These are phyloP conservation scores for Penicillium ochrochloron DNA, from an alignment of 495 filamentous ascomycete genomes.

Conservation along the genomic window DNA sequence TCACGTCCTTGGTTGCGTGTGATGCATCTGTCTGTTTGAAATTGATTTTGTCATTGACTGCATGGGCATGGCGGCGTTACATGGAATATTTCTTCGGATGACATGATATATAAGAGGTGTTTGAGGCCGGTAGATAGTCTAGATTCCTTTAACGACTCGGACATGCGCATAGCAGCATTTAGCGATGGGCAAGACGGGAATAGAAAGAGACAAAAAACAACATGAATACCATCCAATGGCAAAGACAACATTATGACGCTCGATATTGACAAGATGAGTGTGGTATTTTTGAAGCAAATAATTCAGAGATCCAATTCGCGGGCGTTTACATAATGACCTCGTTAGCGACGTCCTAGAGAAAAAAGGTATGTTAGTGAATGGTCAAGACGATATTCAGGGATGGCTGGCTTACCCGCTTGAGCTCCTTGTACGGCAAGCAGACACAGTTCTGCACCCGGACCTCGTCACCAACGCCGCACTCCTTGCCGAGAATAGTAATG, in stretches of 20 bases:
- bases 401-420: conserved; percentile 81
- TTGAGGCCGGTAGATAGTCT: conserved; percentile 20
- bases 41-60: conserved; percentile 1
- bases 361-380: background rate
- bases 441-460: conserved; percentile 98
- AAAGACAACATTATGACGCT: conserved; percentile 29
- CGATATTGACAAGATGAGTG: conserved; percentile 32
- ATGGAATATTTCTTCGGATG: conserved; percentile 11
- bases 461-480: conserved; percentile 93
- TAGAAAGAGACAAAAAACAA: conserved; percentile 10
- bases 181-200: conserved; percentile 7
- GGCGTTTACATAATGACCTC: conserved; percentile 89
- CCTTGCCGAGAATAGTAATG: conserved; percentile 97
- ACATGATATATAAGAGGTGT: conserved; percentile 7
- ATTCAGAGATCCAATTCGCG: conserved; percentile 22
- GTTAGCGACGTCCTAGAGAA: conserved; percentile 78
- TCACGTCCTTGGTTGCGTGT: background rate
- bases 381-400: background rate
- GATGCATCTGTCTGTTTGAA: background rate
- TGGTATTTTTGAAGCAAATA: conserved; percentile 27
- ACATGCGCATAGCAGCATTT: conserved; percentile 14
- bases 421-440: conserved; percentile 96
- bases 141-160: conserved; percentile 19
- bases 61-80: conserved; percentile 18
- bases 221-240: conserved; percentile 27